Percentiles rank a stretch among this genome's conserved stretches.
Evolutionary conservation across 2,329 filamentous ascomycete species (phyloP).

Genomic region (Apiospora saccharicola): DNA sequence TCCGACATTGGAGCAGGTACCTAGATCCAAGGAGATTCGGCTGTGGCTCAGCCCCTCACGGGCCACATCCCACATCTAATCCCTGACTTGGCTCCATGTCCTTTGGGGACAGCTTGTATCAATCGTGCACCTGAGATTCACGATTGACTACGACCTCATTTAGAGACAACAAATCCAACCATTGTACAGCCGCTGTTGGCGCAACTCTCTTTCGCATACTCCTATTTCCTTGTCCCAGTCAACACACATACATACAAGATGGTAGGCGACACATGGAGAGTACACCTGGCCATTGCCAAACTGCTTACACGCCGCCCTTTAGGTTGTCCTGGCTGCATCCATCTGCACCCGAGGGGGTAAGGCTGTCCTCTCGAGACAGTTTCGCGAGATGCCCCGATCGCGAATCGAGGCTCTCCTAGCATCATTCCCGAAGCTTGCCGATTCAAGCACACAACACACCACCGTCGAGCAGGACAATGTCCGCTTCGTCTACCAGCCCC

Average conservation of each 20-base stretch:
- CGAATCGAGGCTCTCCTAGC: conserved; percentile 96
- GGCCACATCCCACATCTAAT: conserved; percentile 24
- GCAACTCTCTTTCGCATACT: conserved; percentile 6
- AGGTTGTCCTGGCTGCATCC: conserved; percentile 98
- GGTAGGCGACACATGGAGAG: conserved; percentile 12
- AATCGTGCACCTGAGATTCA: conserved; percentile 14
- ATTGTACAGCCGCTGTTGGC: conserved; percentile 20
- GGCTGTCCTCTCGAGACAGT: conserved; percentile 96
- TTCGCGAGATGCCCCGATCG: conserved; percentile 96
- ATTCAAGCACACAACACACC: conserved; percentile 95
- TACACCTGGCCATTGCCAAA: neutral
- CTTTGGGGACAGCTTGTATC: conserved; percentile 21
- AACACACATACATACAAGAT: conserved; percentile 16
- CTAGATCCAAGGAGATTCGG: conserved; percentile 18
- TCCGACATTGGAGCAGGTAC: neutral
- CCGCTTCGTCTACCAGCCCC: conserved; percentile 97
- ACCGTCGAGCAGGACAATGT: conserved; percentile 99
- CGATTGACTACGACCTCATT: conserved; percentile 6
- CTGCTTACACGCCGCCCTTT: conserved; percentile 33
- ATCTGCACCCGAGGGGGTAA: conserved; percentile 99
- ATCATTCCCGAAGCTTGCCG: conserved; percentile 96
- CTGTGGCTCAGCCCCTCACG: conserved; percentile 23
- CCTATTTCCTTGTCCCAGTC: neutral
- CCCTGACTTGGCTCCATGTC: conserved; percentile 17
- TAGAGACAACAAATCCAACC: conserved; percentile 11